Evolutionary conservation across 1,284 basidiomycete genomes (phyloP).

Genomic region (Papiliotrema fonsecae): DNA sequence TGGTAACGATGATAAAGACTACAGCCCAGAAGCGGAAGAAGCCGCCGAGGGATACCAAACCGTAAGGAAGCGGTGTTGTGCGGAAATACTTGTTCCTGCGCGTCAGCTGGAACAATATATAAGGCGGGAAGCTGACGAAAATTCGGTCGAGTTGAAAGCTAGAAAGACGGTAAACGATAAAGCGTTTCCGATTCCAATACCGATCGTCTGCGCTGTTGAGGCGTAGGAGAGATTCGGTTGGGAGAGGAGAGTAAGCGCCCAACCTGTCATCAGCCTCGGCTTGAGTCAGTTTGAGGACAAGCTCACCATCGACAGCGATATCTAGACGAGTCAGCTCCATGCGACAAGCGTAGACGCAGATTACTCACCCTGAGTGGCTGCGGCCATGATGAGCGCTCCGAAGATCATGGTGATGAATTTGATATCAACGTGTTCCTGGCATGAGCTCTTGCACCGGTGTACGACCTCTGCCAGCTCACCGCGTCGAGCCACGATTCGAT

Average conservation of each 20-base stretch:
- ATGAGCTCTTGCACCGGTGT: neutral
- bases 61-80: constrained; percentile 59
- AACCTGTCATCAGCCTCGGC: constrained; percentile 54
- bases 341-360: neutral
- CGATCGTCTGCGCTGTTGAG: constrained; percentile 96
- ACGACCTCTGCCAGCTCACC: constrained; percentile 53
- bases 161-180: constrained; percentile 96
- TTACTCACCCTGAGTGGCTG: constrained; percentile 84
- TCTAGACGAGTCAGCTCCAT: constrained; percentile 54
- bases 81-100: constrained; percentile 66
- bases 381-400: constrained; percentile 85
- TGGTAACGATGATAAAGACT: constrained; percentile 73
- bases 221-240: constrained; percentile 94
- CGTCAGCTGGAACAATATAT: neutral
- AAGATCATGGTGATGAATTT: constrained; percentile 78
- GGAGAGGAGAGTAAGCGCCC: constrained; percentile 95
- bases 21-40: constrained; percentile 86
- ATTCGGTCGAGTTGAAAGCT: constrained; percentile 91
- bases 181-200: constrained; percentile 93
- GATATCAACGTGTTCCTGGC: constrained; percentile 75
- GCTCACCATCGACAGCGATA: constrained; percentile 87
- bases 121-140: constrained; percentile 58
- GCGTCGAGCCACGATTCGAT: constrained; percentile 75
- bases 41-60: constrained; percentile 70
- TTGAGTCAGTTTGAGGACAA: neutral